These are phyloP conservation scores for Luzula sylvatica DNA, from an alignment of 176 grass and related monocot genomes.

Conservation along the genomic window DNA sequence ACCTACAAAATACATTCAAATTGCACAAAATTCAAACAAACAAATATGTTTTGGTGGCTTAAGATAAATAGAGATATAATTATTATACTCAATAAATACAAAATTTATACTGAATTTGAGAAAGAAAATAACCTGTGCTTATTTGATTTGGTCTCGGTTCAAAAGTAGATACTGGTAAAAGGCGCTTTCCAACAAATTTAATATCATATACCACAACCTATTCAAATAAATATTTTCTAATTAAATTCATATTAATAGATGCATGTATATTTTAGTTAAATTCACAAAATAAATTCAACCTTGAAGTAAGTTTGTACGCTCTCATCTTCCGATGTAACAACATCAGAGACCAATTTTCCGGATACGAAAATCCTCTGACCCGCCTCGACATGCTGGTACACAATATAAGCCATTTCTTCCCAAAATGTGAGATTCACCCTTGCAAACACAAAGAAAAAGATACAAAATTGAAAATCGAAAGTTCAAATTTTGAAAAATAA, in stretches of 20 bases:
- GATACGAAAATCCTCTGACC: conserved; percentile 68
- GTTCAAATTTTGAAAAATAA: not conserved
- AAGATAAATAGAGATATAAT: conserved; percentile 14
- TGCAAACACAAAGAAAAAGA: not conserved
- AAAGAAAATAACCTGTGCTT: conserved; percentile 39
- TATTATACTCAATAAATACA: conserved; percentile 19
- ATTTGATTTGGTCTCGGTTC: conserved; percentile 36
- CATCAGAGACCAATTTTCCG: conserved; percentile 74
- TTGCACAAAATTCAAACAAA: conserved; percentile 25
- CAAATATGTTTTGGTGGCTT: conserved; percentile 21
- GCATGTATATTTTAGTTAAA: too few relatives aligned
- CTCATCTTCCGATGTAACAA: conserved; percentile 49
- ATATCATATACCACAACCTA: conserved; percentile 81
- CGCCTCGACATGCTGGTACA: conserved; percentile 65
- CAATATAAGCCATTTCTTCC: conserved; percentile 71
- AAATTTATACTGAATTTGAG: not conserved
- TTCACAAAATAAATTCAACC: conserved; percentile 32
- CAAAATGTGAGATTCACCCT: conserved; percentile 88
- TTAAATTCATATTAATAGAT: too few relatives aligned
- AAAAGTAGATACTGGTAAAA: conserved; percentile 46
- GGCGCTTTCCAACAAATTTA: conserved; percentile 56
- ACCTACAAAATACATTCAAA: conserved; percentile 24
- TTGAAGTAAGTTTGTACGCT: conserved; percentile 65
- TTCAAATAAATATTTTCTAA: too few relatives aligned
- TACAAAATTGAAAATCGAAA: not conserved